Percentiles rank a stretch among this genome's conserved stretches.
Conservation (phyloP, 257 asterid species). For the Forsythia suspensa region DNA sequence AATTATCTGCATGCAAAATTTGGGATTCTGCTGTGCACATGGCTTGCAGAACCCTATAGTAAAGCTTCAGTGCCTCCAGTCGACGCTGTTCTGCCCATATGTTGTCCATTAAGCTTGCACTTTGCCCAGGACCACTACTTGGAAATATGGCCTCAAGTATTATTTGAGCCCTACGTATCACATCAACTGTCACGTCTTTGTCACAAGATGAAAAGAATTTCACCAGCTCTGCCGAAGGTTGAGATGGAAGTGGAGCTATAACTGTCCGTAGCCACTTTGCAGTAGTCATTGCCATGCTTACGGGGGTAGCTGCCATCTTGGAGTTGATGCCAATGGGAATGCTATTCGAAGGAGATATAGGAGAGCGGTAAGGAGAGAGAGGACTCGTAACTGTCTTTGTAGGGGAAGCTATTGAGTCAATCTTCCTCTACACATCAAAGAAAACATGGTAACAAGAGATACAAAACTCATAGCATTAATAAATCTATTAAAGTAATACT, state of each 20-base stretch:
- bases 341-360: conserved; percentile 49
- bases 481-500: conserved; percentile 9
- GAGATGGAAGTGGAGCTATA: conserved; percentile 83
- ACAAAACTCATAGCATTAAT: background rate
- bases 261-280: conserved; percentile 92
- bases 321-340: conserved; percentile 42
- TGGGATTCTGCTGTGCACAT: conserved; percentile 94
- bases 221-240: conserved; percentile 83
- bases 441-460: conserved; percentile 15
- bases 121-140: conserved; percentile 79
- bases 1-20: conserved; percentile 67
- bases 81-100: conserved; percentile 97
- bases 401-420: conserved; percentile 76
- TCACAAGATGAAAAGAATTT: conserved; percentile 80
- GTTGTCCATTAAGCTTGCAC: conserved; percentile 83
- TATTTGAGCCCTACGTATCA: conserved; percentile 81
- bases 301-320: conserved; percentile 82
- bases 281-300: conserved; percentile 97
- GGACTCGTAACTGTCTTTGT: conserved; percentile 77
- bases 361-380: conserved; percentile 76
- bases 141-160: conserved; percentile 96
- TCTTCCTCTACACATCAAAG: conserved; percentile 60
- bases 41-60: conserved; percentile 86
- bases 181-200: conserved; percentile 79
- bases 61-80: conserved; percentile 85